A percentile compares a stretch with the other conserved stretches of the same genome.
These are phyloP conservation scores for Rhynchosporium graminicola DNA, from an alignment of 2,329 filamentous ascomycete species.

Conservation along the genomic window DNA sequence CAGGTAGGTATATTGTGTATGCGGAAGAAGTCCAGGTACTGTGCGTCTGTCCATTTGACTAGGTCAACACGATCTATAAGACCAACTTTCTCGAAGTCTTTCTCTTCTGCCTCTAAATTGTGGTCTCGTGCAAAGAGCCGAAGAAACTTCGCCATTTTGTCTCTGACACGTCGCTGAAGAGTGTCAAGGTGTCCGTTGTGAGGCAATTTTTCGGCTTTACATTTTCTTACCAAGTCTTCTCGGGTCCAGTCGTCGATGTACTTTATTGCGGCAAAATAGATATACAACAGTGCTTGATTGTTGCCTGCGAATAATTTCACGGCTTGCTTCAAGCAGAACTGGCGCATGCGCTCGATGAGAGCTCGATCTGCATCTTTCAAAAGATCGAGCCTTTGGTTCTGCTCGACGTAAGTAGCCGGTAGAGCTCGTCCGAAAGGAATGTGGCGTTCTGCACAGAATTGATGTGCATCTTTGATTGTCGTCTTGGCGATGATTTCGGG, in stretches of 20 bases:
- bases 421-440: neutral
- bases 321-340: constrained; percentile 7
- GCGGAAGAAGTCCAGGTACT: constrained; percentile 14
- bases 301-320: constrained; percentile 8
- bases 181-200: neutral
- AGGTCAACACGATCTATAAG: constrained; percentile 9
- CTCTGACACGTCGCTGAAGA: neutral
- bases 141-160: neutral
- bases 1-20: constrained; percentile 16
- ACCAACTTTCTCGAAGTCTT: neutral
- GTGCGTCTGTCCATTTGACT: neutral
- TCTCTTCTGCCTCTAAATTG: neutral
- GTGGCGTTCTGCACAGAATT: neutral
- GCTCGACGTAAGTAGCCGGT: neutral
- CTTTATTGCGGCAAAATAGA: neutral
- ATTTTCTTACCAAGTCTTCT: constrained; percentile 2
- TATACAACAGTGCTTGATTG: constrained; percentile 9
- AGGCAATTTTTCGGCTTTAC: neutral
- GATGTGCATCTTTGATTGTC: neutral
- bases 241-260: constrained; percentile 12
- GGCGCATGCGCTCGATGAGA: constrained; percentile 15
- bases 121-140: neutral
- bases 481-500: neutral
- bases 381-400: constrained; percentile 10
- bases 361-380: neutral